Conservation (phyloP, 2,329 filamentous ascomycete species). For the Talaromyces pinophilus region DNA sequence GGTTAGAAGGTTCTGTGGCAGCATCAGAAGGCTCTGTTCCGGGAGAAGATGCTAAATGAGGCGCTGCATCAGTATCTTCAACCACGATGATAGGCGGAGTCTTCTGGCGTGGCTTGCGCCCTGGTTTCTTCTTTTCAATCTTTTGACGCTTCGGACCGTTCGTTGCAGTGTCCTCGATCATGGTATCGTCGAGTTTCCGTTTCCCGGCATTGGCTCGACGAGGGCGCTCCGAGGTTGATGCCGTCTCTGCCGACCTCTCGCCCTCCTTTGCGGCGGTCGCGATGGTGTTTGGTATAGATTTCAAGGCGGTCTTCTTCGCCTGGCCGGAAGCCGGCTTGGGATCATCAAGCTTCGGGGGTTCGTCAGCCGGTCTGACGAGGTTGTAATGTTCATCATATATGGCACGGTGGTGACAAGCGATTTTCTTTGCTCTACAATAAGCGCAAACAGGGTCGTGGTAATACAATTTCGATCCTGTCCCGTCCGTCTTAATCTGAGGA, state of each 20-base stretch:
- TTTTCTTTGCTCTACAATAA: conserved; percentile 3
- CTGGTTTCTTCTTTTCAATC: conserved; percentile 9
- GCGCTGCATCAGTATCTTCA: background rate
- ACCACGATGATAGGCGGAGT: background rate
- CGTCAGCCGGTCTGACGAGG: background rate
- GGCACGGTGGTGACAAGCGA: background rate
- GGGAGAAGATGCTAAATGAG: background rate
- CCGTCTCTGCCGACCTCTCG: background rate
- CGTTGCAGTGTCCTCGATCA: too few relatives aligned
- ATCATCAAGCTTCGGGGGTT: background rate
- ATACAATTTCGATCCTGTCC: background rate
- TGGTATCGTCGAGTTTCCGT: background rate
- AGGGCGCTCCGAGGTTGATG: conserved; percentile 7
- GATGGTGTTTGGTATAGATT: too few relatives aligned
- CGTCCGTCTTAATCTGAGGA: background rate
- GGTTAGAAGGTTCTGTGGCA: background rate
- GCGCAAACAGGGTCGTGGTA: background rate
- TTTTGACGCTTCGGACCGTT: background rate
- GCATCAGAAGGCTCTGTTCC: background rate
- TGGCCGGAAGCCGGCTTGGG: background rate
- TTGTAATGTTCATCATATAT: background rate
- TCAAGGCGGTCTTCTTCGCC: background rate
- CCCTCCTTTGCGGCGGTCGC: background rate
- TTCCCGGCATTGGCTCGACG: conserved; percentile 7
- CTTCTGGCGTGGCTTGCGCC: background rate